Conservation (phyloP, 495 filamentous ascomycete genomes). For the Penicillium silybi region DNA sequence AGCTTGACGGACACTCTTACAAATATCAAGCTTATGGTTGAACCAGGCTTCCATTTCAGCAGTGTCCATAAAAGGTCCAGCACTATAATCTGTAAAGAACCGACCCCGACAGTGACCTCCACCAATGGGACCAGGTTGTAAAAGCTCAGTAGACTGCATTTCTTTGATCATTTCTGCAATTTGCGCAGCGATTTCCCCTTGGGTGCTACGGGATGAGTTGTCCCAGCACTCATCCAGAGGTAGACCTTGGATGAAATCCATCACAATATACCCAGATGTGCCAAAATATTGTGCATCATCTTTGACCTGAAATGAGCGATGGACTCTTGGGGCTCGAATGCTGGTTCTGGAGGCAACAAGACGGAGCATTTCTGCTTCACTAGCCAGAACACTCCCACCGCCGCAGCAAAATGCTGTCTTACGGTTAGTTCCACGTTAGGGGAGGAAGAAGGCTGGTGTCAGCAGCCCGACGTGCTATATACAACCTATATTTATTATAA, state of each 20-base stretch:
- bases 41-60: constrained; percentile 29
- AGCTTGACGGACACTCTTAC: constrained; percentile 13
- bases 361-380: constrained; percentile 16
- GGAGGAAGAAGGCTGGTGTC: too few species aligned
- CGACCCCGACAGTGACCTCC: constrained; percentile 19
- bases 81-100: constrained; percentile 28
- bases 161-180: constrained; percentile 19
- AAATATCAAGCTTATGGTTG: constrained; percentile 28
- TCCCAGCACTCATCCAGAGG: constrained; percentile 25
- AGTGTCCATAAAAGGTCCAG: constrained; percentile 25
- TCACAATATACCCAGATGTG: constrained; percentile 28
- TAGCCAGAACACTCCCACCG: constrained; percentile 13
- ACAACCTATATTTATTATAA: too few species aligned
- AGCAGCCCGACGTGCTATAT: too few species aligned
- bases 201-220: constrained; percentile 8
- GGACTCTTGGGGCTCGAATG: constrained; percentile 14
- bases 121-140: constrained; percentile 23
- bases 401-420: too few species aligned
- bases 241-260: constrained; percentile 30
- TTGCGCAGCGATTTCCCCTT: constrained; percentile 18
- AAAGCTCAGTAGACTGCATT: constrained; percentile 20
- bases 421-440: too few species aligned
- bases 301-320: constrained; percentile 16
- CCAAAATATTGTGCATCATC: constrained; percentile 23
- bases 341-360: constrained; percentile 10